A percentile compares a stretch with the other conserved stretches of the same genome.
These are phyloP conservation scores for Sphenostylis stenocarpa DNA, from an alignment of 306 rosid species.

Conservation along the genomic window DNA sequence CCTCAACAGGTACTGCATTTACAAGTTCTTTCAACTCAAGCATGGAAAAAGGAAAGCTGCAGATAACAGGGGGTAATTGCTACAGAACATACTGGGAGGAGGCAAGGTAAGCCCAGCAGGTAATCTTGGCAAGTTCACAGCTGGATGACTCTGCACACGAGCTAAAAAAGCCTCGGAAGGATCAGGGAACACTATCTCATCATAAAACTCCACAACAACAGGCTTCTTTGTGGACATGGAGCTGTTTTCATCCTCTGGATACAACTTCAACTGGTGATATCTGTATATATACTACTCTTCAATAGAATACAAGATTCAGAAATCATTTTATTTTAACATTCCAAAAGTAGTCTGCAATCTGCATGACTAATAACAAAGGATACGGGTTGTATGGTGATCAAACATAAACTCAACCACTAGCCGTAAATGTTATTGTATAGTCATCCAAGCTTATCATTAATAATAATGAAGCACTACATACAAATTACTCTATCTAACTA, in stretches of 20 bases:
- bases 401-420: conserved; percentile 9
- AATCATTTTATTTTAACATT: conserved; percentile 14
- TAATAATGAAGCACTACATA: neutral
- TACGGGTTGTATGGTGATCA: neutral
- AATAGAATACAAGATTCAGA: conserved; percentile 47
- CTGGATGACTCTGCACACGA: conserved; percentile 63
- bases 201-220: conserved; percentile 66
- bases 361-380: conserved; percentile 5
- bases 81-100: conserved; percentile 55
- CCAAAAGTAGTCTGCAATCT: conserved; percentile 19
- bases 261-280: conserved; percentile 82
- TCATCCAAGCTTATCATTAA: conserved; percentile 14
- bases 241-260: conserved; percentile 75
- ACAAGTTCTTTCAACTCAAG: conserved; percentile 19
- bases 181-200: conserved; percentile 76
- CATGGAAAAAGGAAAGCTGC: conserved; percentile 25
- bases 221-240: conserved; percentile 81
- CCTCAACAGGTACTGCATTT: conserved; percentile 66
- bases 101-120: conserved; percentile 63
- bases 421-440: neutral
- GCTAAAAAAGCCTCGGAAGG: conserved; percentile 70
- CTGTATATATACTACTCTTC: conserved; percentile 57
- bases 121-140: conserved; percentile 57
- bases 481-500: conserved; percentile 25
- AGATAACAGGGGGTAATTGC: conserved; percentile 8